Base-by-base conservation (phyloP, 192 early-diverging fungal species). In the Cetraspora pellucida region DNA sequence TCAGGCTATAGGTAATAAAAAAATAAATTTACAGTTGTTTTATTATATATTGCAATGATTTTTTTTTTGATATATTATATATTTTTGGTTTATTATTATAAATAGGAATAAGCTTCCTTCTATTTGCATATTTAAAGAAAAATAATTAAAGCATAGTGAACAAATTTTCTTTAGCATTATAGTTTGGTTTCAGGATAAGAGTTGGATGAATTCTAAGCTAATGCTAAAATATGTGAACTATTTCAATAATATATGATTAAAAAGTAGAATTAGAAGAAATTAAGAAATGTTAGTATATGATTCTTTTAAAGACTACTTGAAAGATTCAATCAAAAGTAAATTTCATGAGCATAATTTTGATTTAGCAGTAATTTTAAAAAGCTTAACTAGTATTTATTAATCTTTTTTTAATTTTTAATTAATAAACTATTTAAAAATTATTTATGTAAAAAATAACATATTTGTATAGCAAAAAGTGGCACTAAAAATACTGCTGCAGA, bases 91-190 rank as follows among this genome's bases (percentile, higher is more conserved):
- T 21, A 59, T 23, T 59, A 23, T 21, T 59, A 21, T 59, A 66
- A 10, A 66, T 52, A 25, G 25, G 16, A 25, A 9, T 2, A 70
- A 70, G 13, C 13, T 49, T 14, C 25, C 47, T 14, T 19, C 46
- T 17, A 52, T 70, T 70, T 50, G 44, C 27, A 70, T 50, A 25
- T 70, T 70, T 13, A 70, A 70, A 52, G 46, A 46, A 70, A 49
- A 49, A 70, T 16, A 13, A 50, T 50, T n/a, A 14, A 13, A 9
- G 50, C 44, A 46, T 49, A 23, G 14, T 25, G 19, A 46, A 23
- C 14, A 46, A 49, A 46, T 17, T n/a, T 19, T 19, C 1, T 2
- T 5, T 47, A 13, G 17, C 8, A 23, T 70, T 27, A 6, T 50
- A 2, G 25, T 50, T 49, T 52, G 43, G 46, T 70, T 70, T 70